Conservation (phyloP, 2,329 filamentous ascomycete species). For the Botrytis hyacinthi region DNA sequence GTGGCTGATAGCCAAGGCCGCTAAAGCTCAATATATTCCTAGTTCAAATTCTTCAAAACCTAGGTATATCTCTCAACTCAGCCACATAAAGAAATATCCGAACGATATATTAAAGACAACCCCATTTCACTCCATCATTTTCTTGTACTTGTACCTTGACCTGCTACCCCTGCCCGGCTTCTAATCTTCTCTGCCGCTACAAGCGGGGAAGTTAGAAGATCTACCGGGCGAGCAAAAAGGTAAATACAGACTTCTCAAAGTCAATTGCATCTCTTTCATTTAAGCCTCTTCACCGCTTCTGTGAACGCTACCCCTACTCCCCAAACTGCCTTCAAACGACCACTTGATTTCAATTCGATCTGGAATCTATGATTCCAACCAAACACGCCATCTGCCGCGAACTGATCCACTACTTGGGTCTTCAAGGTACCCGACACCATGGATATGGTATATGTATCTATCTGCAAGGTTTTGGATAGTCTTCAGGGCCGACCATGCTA, state of each 20-base stretch:
- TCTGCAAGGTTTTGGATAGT: conserved; percentile 18
- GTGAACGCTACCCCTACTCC: neutral
- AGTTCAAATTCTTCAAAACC: neutral
- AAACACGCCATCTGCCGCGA: conserved; percentile 20
- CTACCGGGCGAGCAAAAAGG: conserved; percentile 13
- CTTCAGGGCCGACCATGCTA: conserved; percentile 13
- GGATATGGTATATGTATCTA: conserved; percentile 18
- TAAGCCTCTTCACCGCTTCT: conserved; percentile 16
- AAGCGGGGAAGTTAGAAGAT: conserved; percentile 9
- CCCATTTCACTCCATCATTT: neutral
- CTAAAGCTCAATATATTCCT: neutral
- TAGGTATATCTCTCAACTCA: conserved; percentile 2
- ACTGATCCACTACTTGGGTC: conserved; percentile 16
- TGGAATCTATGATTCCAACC: conserved; percentile 9
- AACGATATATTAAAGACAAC: conserved; percentile 10
- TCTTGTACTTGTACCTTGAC: conserved; percentile 3
- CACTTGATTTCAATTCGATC: neutral
- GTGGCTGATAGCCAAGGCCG: conserved; percentile 1
- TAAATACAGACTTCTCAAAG: conserved; percentile 6
- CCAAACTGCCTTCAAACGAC: neutral
- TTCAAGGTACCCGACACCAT: conserved; percentile 20
- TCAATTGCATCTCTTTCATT: neutral
- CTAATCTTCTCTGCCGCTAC: conserved; percentile 13
- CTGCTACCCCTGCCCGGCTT: conserved; percentile 7
- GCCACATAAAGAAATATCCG: conserved; percentile 2